phyloP scores from a whole-genome alignment of 2,329 filamentous ascomycete genomes.

The Trichoderma afroharzianum region DNA sequence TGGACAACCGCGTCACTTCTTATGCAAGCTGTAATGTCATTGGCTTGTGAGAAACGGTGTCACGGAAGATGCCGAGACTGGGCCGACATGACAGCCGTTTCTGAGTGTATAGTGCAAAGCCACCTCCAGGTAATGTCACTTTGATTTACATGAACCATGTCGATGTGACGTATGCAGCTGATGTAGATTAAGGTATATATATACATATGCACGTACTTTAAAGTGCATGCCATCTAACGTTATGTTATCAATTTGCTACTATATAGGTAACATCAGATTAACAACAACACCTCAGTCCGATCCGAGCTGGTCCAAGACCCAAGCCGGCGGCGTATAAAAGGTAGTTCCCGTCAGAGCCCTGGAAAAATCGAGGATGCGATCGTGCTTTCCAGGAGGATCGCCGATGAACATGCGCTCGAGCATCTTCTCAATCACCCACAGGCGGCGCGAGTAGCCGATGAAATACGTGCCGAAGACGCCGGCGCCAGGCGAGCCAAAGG shows the following conservation, averaged over 20 bases:
- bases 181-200: background rate
- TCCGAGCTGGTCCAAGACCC: slow-evolving; percentile 15
- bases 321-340: slow-evolving; percentile 47
- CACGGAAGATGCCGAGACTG: background rate
- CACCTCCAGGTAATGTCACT: background rate
- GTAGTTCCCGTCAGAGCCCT: slow-evolving; percentile 48
- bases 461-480: slow-evolving; percentile 57
- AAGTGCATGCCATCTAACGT: background rate
- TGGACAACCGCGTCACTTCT: background rate
- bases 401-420: slow-evolving; percentile 56
- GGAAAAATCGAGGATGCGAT: slow-evolving; percentile 54
- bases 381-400: slow-evolving; percentile 50
- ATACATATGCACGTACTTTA: background rate
- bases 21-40: background rate
- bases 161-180: background rate
- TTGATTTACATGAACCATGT: background rate
- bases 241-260: background rate
- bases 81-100: background rate
- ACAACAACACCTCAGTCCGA: background rate
- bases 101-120: background rate
- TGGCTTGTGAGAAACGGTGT: background rate
- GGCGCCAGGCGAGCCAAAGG: slow-evolving; percentile 51
- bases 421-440: slow-evolving; percentile 59
- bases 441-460: slow-evolving; percentile 49
- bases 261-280: background rate